phyloP scores from a whole-genome alignment of 768 basidiomycete genomes.

The Polyporus arcularius region DNA sequence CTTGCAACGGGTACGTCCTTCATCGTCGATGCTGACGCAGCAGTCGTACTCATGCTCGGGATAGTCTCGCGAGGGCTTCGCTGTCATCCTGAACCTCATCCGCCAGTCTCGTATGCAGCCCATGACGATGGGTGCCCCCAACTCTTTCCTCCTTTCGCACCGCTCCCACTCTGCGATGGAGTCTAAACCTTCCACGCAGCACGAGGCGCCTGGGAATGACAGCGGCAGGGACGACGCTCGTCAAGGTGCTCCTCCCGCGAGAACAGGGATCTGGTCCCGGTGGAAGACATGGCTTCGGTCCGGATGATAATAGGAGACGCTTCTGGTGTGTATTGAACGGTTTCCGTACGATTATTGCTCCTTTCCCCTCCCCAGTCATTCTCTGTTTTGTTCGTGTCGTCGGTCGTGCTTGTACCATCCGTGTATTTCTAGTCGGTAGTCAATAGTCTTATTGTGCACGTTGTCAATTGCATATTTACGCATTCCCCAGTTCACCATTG shows the following conservation, averaged over 20 bases:
- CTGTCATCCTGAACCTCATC: slow-evolving; percentile 74
- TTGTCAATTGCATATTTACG: neutral
- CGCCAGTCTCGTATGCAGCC: slow-evolving; percentile 74
- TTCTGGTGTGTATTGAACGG: neutral
- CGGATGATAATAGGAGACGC: slow-evolving; percentile 5
- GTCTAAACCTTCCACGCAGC: slow-evolving; percentile 7
- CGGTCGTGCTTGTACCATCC: slow-evolving; percentile 15
- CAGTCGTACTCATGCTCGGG: slow-evolving; percentile 10
- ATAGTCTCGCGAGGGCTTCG: slow-evolving; percentile 87
- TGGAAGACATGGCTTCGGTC: slow-evolving; percentile 44
- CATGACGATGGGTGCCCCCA: slow-evolving; percentile 44
- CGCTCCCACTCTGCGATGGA: slow-evolving; percentile 13
- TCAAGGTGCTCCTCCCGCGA: neutral
- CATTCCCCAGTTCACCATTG: neutral
- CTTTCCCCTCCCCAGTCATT: slow-evolving; percentile 7
- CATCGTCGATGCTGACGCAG: slow-evolving; percentile 11
- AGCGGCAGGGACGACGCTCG: slow-evolving; percentile 5
- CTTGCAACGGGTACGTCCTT: slow-evolving; percentile 67
- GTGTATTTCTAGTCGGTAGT: slow-evolving; percentile 23
- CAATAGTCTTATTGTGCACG: neutral
- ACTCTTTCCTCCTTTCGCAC: slow-evolving; percentile 31
- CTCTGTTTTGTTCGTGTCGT: neutral
- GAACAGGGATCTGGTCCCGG: slow-evolving; percentile 38
- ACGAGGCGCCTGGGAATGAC: slow-evolving; percentile 1
- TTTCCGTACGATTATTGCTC: neutral